These are phyloP conservation scores for Kockovaella imperatae DNA, from an alignment of 768 basidiomycete species.

Conservation along the genomic window DNA sequence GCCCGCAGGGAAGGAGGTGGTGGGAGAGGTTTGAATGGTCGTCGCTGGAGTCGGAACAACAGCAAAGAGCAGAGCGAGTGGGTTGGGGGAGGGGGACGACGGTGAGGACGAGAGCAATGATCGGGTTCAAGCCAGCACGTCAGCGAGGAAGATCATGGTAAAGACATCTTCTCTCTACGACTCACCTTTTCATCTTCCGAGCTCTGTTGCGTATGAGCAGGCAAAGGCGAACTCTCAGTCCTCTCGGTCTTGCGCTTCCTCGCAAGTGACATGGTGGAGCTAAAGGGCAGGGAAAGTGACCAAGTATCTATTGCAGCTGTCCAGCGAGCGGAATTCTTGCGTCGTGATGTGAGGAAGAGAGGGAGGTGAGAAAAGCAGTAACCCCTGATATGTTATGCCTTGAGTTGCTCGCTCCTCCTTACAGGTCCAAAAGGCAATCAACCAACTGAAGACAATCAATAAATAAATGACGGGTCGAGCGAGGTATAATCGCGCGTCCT, in stretches of 20 bases:
- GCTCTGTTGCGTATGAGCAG: neutral
- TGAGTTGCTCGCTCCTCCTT: too few relatives aligned
- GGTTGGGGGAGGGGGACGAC: neutral
- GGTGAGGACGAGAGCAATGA: neutral
- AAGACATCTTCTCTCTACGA: too few relatives aligned
- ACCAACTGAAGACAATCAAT: too few relatives aligned
- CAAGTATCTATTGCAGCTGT: too few relatives aligned
- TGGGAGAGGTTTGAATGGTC: neutral
- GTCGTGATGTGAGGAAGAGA: too few relatives aligned
- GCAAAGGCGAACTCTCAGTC: slow-evolving; percentile 2
- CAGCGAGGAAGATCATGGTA: neutral
- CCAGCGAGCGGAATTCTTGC: too few relatives aligned
- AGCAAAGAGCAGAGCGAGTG: neutral
- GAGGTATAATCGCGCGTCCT: too few relatives aligned
- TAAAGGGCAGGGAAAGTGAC: neutral
- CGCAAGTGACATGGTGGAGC: slow-evolving; percentile 8
- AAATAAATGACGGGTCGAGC: too few relatives aligned
- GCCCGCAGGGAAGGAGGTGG: slow-evolving; percentile 2
- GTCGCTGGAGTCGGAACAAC: neutral
- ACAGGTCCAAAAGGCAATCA: too few relatives aligned
- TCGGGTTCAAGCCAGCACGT: neutral
- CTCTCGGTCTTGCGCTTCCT: slow-evolving; percentile 10
- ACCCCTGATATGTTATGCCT: too few relatives aligned
- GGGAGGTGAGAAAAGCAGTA: too few relatives aligned
- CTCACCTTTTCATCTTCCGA: slow-evolving; percentile 14